Conservation (phyloP, 2,329 filamentous ascomycete species). For the Orbilia javanica region DNA sequence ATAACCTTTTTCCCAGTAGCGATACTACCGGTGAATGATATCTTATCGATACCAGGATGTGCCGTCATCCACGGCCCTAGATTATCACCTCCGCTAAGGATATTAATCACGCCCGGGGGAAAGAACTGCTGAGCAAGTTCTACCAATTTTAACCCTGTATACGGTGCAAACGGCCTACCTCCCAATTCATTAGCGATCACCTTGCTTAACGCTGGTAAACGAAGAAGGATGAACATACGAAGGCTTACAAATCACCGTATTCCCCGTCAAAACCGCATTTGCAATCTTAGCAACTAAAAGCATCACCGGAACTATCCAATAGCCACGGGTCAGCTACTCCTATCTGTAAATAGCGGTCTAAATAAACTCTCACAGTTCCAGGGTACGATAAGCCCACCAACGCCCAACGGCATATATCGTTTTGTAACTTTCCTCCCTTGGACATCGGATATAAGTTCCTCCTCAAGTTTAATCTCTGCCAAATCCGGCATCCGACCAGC, state of each 20-base stretch:
- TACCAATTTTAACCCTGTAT: slow-evolving; percentile 72
- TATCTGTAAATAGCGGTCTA: too few relatives aligned
- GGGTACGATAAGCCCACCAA: slow-evolving; percentile 71
- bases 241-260: slow-evolving; percentile 71
- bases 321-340: too few relatives aligned
- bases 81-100: slow-evolving; percentile 72
- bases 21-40: slow-evolving; percentile 73
- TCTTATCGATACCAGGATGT: slow-evolving; percentile 73
- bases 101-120: slow-evolving; percentile 74
- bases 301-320: slow-evolving; percentile 67
- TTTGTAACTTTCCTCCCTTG: slow-evolving; percentile 66
- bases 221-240: slow-evolving; percentile 63
- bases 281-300: slow-evolving; percentile 71
- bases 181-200: too few relatives aligned
- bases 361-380: slow-evolving; percentile 71
- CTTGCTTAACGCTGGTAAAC: neutral
- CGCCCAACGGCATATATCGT: slow-evolving; percentile 68
- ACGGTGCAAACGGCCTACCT: slow-evolving; percentile 70
- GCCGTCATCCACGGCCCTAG: slow-evolving; percentile 72
- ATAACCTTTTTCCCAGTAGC: slow-evolving; percentile 74
- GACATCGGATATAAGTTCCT: slow-evolving; percentile 69
- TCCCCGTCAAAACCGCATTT: slow-evolving; percentile 72
- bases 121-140: slow-evolving; percentile 73
- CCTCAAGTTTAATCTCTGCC: slow-evolving; percentile 65
- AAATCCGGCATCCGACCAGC: slow-evolving; percentile 43